A percentile compares a stretch with the other conserved stretches of the same genome.
Evolutionary conservation across 805 yeast species (phyloP).

Genomic region (Pichia ethanolica): DNA sequence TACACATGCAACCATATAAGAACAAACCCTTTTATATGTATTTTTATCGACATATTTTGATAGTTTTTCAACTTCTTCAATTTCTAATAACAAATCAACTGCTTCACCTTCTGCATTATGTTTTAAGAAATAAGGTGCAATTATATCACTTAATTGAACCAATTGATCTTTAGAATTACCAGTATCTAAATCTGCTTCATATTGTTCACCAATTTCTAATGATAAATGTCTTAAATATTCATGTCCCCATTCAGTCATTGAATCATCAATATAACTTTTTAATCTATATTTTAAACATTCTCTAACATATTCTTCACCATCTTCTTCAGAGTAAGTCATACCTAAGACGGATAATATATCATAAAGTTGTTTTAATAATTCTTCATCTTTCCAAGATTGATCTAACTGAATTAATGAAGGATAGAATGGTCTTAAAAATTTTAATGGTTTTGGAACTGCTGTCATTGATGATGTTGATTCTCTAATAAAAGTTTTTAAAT

Average conservation of each 20-base stretch:
- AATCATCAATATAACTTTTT: constrained; percentile 33
- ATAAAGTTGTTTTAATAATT: constrained; percentile 50
- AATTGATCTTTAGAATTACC: constrained; percentile 30
- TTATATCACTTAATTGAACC: constrained; percentile 58
- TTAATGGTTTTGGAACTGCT: constrained; percentile 97
- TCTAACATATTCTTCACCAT: constrained; percentile 41
- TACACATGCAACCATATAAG: constrained; percentile 94
- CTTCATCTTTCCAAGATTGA: constrained; percentile 50
- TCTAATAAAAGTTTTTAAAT: constrained; percentile 70
- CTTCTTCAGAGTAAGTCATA: constrained; percentile 85
- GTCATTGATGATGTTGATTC: constrained; percentile 98
- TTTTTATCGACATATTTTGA: constrained; percentile 78
- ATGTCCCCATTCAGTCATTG: constrained; percentile 92
- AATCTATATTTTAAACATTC: constrained; percentile 79
- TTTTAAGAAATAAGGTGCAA: constrained; percentile 83
- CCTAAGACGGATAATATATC: constrained; percentile 90
- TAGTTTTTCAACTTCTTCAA: constrained; percentile 78
- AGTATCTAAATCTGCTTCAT: constrained; percentile 40
- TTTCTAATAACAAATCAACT: constrained; percentile 83
- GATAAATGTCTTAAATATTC: constrained; percentile 96
- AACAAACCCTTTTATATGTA: constrained; percentile 83
- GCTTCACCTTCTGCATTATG: constrained; percentile 99
- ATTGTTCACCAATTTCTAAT: constrained; percentile 86
- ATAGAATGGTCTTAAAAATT: constrained; percentile 86
- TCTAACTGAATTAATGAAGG: constrained; percentile 58